A percentile compares a stretch with the other conserved stretches of the same genome.
Evolutionary conservation across 257 asterid species (phyloP).

Genomic region (Galeopsis tetrahit): DNA sequence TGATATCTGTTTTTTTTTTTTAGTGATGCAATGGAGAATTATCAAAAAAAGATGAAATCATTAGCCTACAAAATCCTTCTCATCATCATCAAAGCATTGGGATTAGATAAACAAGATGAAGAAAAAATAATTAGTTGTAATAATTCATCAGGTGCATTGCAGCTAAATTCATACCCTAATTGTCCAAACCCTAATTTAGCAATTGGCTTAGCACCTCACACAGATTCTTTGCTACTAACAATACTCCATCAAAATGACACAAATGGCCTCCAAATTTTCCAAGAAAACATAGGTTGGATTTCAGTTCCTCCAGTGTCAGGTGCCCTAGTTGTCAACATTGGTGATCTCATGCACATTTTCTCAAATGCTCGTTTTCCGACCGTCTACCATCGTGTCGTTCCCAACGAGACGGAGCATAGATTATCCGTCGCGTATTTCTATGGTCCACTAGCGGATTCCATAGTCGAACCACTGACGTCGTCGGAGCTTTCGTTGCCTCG

Average conservation of each 20-base stretch:
- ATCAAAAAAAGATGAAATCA: conserved; percentile 65
- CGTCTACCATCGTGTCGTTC: conserved; percentile 69
- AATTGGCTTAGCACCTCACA: conserved; percentile 82
- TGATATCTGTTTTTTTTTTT: neutral
- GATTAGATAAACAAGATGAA: conserved; percentile 43
- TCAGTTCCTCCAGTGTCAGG: conserved; percentile 49
- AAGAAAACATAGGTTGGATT: conserved; percentile 59
- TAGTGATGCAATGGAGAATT: conserved; percentile 71
- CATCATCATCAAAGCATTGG: conserved; percentile 52
- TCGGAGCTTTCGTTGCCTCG: conserved; percentile 33
- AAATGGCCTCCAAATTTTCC: conserved; percentile 66
- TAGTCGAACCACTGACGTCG: conserved; percentile 47
- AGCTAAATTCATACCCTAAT: conserved; percentile 78
- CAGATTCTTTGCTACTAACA: conserved; percentile 72
- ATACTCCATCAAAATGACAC: conserved; percentile 73
- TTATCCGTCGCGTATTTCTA: conserved; percentile 60
- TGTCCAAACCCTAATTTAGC: conserved; percentile 79
- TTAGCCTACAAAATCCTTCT: conserved; percentile 53
- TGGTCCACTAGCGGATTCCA: conserved; percentile 52
- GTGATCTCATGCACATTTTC: conserved; percentile 71
- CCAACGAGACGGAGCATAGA: conserved; percentile 53
- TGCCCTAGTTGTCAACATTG: conserved; percentile 66
- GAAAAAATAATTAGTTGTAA: neutral
- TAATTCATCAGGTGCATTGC: conserved; percentile 60
- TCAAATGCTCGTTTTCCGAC: conserved; percentile 59